A percentile compares a stretch with the other conserved stretches of the same genome.
Evolutionary conservation across 179 eudicot species (phyloP).

Genomic region (Spergularia azorica): DNA sequence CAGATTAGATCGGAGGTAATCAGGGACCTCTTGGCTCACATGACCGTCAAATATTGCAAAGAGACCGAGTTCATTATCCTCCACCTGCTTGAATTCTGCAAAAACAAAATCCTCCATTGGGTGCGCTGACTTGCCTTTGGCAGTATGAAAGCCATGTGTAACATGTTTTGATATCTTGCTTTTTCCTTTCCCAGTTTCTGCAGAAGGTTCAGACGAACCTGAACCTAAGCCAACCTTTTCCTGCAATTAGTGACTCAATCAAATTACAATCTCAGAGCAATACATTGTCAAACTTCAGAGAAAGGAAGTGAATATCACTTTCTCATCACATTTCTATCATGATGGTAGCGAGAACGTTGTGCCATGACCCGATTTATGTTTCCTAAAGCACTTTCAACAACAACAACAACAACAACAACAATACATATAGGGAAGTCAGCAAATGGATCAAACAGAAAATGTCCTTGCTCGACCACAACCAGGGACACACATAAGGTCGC

Average conservation of each 20-base stretch:
- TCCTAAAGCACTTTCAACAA: no score
- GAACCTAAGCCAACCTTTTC: constrained; percentile 43
- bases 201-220: constrained; percentile 24
- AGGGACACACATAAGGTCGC: no score
- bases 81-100: constrained; percentile 52
- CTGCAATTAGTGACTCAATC: constrained; percentile 19
- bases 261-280: no score
- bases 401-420: no score
- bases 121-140: constrained; percentile 69
- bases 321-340: background rate
- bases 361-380: no score
- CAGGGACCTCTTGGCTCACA: constrained; percentile 63
- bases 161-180: constrained; percentile 44
- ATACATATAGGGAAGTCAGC: no score
- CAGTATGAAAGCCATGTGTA: constrained; percentile 46
- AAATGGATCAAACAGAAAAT: no score
- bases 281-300: background rate
- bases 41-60: constrained; percentile 85
- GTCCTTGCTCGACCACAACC: no score
- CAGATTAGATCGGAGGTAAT: constrained; percentile 59
- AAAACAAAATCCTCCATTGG: constrained; percentile 82
- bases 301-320: background rate
- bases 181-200: constrained; percentile 45
- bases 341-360: background rate
- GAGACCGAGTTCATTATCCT: constrained; percentile 69